Evolutionary conservation across 768 basidiomycete genomes (phyloP).

Genomic region (Dictyophora rubrovolvata): DNA sequence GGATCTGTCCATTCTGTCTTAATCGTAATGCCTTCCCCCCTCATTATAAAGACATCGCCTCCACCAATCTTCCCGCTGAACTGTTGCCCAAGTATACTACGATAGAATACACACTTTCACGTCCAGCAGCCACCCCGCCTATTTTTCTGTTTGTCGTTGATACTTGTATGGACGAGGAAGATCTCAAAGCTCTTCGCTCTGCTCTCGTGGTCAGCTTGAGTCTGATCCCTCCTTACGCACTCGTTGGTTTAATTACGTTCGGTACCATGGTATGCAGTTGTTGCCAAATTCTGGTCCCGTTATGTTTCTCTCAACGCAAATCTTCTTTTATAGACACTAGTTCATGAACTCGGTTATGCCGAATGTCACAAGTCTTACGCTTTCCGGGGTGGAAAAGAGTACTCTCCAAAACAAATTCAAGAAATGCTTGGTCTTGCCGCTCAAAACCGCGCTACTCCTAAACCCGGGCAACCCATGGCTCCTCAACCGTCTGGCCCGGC

Average conservation of each 20-base stretch:
- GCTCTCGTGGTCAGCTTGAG: constrained; percentile 91
- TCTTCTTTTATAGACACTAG: constrained; percentile 63
- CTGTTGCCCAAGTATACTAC: constrained; percentile 97
- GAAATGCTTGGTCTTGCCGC: constrained; percentile 91
- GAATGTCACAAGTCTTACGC: constrained; percentile 98
- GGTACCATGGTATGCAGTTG: constrained; percentile 79
- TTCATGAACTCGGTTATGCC: constrained; percentile 94
- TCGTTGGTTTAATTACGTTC: constrained; percentile 92
- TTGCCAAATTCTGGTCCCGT: not conserved
- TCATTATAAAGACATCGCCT: constrained; percentile 98
- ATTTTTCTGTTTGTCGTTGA: constrained; percentile 97
- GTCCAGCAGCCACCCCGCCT: constrained; percentile 86
- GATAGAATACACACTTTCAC: constrained; percentile 96
- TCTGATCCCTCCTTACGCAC: constrained; percentile 84
- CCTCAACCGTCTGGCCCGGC: constrained; percentile 75
- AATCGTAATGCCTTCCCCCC: constrained; percentile 95
- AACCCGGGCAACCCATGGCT: constrained; percentile 75
- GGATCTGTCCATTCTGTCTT: constrained; percentile 99
- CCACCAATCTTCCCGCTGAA: constrained; percentile 93
- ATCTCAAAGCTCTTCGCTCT: constrained; percentile 90
- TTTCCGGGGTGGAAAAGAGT: constrained; percentile 97
- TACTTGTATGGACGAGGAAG: constrained; percentile 92
- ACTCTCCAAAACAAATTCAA: constrained; percentile 90
- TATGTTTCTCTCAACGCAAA: not conserved
- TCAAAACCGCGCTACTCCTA: constrained; percentile 72